Percentiles rank a stretch among this genome's conserved stretches.
Evolutionary conservation across 2,329 filamentous ascomycete species (phyloP).

Genomic region (Thelonectria discophora): DNA sequence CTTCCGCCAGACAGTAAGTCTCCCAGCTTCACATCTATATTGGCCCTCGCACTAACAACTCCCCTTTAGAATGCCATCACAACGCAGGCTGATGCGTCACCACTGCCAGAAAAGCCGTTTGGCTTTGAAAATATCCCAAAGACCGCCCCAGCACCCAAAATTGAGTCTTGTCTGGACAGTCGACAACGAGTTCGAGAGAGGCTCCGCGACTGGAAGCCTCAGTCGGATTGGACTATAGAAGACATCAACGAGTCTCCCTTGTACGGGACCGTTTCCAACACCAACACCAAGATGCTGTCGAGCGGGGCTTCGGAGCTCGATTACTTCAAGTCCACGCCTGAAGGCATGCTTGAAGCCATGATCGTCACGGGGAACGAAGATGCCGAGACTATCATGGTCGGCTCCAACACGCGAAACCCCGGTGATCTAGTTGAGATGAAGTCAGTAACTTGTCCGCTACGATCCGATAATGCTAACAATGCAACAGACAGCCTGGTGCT

Average conservation of each 20-base stretch:
- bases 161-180: slow-evolving; percentile 12
- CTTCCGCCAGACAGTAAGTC: slow-evolving; percentile 28
- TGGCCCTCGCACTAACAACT: slow-evolving; percentile 6
- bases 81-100: slow-evolving; percentile 8
- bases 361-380: slow-evolving; percentile 43
- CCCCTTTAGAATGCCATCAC: slow-evolving; percentile 25
- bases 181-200: slow-evolving; percentile 35
- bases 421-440: slow-evolving; percentile 63
- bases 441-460: slow-evolving; percentile 35
- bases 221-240: slow-evolving; percentile 9
- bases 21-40: background rate
- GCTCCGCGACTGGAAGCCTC: slow-evolving; percentile 34
- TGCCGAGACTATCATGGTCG: slow-evolving; percentile 39
- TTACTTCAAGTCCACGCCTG: slow-evolving; percentile 36
- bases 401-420: slow-evolving; percentile 43
- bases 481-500: slow-evolving; percentile 45
- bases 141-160: slow-evolving; percentile 15
- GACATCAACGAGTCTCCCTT: slow-evolving; percentile 39
- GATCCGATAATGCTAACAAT: slow-evolving; percentile 24
- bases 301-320: slow-evolving; percentile 47
- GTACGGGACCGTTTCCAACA: slow-evolving; percentile 43
- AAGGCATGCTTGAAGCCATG: slow-evolving; percentile 36
- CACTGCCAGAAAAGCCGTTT: slow-evolving; percentile 16
- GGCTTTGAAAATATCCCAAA: slow-evolving; percentile 31
- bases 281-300: slow-evolving; percentile 45